These are phyloP conservation scores for Solanum commersonii DNA, from an alignment of 257 asterid genomes.

Conservation along the genomic window DNA sequence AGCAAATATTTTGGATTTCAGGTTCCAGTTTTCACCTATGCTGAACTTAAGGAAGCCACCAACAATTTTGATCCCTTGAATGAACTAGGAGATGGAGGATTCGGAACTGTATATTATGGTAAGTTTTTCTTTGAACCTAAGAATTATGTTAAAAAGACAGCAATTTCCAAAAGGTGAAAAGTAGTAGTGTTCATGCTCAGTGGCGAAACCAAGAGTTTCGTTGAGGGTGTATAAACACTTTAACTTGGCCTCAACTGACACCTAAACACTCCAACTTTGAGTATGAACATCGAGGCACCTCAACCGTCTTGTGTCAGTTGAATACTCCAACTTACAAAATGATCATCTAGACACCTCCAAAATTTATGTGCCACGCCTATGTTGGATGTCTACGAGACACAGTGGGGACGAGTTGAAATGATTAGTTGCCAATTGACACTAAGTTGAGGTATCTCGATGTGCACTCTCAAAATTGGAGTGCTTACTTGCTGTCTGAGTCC, in stretches of 20 bases:
- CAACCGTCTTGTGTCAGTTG: neutral
- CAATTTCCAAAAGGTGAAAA: neutral
- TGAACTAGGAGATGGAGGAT: constrained; percentile 7
- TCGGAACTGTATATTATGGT: constrained; percentile 1
- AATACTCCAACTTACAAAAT: neutral
- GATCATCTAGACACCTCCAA: neutral
- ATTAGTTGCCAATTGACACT: neutral
- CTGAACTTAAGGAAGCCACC: neutral
- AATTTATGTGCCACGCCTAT: neutral
- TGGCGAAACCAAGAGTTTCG: neutral
- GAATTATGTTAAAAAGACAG: neutral
- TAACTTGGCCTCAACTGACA: neutral
- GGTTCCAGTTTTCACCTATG: constrained; percentile 1
- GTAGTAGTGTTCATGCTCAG: neutral
- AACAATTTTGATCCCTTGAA: neutral
- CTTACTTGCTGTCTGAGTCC: neutral
- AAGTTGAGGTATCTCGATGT: neutral
- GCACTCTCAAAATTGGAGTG: neutral
- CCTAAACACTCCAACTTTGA: neutral
- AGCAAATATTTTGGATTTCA: constrained; percentile 2
- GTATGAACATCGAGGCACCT: neutral
- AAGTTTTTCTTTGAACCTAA: neutral
- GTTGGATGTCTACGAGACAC: neutral
- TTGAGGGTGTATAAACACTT: neutral
- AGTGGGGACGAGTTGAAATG: neutral